Base-by-base conservation (phyloP, 306 rosid species). In the Pyrus bretschneideri region DNA sequence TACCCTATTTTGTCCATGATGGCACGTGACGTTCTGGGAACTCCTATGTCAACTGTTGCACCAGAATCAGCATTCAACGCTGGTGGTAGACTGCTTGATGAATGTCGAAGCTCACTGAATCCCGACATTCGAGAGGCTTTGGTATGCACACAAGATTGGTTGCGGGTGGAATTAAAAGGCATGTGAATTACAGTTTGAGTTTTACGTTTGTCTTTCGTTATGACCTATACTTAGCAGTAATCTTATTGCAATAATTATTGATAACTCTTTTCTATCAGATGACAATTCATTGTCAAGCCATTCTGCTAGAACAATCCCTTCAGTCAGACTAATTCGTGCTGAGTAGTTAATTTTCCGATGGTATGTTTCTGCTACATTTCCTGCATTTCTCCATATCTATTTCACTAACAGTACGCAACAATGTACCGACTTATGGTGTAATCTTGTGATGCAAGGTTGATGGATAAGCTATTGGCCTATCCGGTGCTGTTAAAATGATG, bases 21-120 rank as follows among this genome's bases (percentile, higher is more conserved):
- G 97, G 99, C 97, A 9, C 93, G 96, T 13, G 98, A 96, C 75
- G 90, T 96, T 78, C 91, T 96, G 9, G 99, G 94, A 60, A 91
- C 97, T 81, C 99, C 99, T 40, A 92, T 96, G 96, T 92, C 99
- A n/a, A 96, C 91, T 29, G 70, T 88, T 80, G 83, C 89, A 52
- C 89, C 93, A 4, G 97, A 93, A 74, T 81, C 73, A 49, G 91
- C 93, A 76, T 92, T 96, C 86, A 81, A 75, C 81, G 60, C 77
- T 1, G 83, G 82, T 14, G 93, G 87, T 29, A 87, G 98, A 86
- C 82, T 96, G 79, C 91, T 96, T 11, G 96, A 92, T 85, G 82
- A 85, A 71, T 57, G 84, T 80, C 91, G 85, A 55, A 80, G 85
- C 81, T 83, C 89, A 6, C 79, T 95, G 71, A 85, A 78, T 83